Evolutionary conservation across 2,329 filamentous ascomycete species (phyloP), one percentile per base, ranked within the genome.

Genomic region (Pseudocercospora vitis): DNA sequence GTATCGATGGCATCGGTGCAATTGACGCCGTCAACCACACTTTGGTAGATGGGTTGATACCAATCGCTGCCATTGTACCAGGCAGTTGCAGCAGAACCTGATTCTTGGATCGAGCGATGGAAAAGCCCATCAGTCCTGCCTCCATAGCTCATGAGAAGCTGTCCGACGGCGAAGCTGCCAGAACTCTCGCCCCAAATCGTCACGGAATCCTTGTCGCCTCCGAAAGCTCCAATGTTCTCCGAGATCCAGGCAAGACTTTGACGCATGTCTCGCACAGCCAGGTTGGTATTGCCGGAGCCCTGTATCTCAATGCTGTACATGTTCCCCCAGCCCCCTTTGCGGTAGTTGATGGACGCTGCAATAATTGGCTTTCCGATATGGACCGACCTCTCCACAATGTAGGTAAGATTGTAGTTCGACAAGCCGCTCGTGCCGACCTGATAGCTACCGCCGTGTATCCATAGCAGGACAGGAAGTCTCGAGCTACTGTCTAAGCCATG

Each of bases 291-390:
- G 0, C 81, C 83, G 39, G 78, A 77, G 31, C 77, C 77, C n/a
- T 76, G 73, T n/a, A 81, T 76, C 48, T 80, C 62, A 4, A 69
- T 68, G 12, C 78, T 83, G 12, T 82, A 80, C 28, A 88, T 70
- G 70, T 91, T 90, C 0, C 88, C 88, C 63, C 89, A 78, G 6
- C 82, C 80, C 1, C 83, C 83, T 50, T 88, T 77, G 7, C 86
- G 78, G 67, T 88, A 83, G 69, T 81, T 81, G 67, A 85, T 79
- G 66, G 76, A 80, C 50, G 86, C 76, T 28, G 75, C 81, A 35
- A 87, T 72, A 42, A 87, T 70, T 7, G 78, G 78, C 37, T 71
- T 73, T 24, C 72, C 73, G 31, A 71, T 70, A 32, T 63, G 63
- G 11, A 71, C 63, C 5, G 70, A 68, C 47, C 73, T 72, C 48